Conservation (phyloP, 495 filamentous ascomycete species). For the Bombardia bombarda region DNA sequence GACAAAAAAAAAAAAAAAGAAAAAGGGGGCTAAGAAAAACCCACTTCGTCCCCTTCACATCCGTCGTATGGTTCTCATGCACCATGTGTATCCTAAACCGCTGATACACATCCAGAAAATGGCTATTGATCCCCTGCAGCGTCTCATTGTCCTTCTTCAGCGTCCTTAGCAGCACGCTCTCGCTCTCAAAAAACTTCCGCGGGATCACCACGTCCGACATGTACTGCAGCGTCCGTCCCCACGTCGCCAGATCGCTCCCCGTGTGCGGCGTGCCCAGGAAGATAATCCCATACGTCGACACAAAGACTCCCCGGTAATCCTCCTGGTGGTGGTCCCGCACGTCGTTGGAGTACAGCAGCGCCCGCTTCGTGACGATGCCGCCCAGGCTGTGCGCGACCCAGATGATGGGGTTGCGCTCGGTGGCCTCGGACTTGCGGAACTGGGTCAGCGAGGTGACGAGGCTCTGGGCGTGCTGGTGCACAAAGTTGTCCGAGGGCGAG, state of each 20-base stretch:
- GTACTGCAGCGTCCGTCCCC: slow-evolving; percentile 65
- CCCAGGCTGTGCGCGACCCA: slow-evolving; percentile 82
- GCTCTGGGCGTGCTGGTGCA: slow-evolving; percentile 80
- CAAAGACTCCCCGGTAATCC: slow-evolving; percentile 68
- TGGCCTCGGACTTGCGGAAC: slow-evolving; percentile 47
- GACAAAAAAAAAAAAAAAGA: too few relatives aligned
- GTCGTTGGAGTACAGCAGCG: slow-evolving; percentile 50
- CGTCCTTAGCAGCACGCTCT: slow-evolving; percentile 60
- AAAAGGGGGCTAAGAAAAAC: too few relatives aligned
- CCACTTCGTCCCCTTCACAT: slow-evolving; percentile 51
- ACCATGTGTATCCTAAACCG: slow-evolving; percentile 61
- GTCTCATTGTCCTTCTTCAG: slow-evolving; percentile 73
- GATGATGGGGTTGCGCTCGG: slow-evolving; percentile 62
- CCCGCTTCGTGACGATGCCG: slow-evolving; percentile 71
- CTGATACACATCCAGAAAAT: slow-evolving; percentile 65
- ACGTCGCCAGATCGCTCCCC: slow-evolving; percentile 68
- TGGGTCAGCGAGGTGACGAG: slow-evolving; percentile 52
- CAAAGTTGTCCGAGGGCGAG: slow-evolving; percentile 56
- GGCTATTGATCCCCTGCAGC: slow-evolving; percentile 69
- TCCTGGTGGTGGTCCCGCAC: slow-evolving; percentile 58
- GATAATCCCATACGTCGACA: slow-evolving; percentile 76
- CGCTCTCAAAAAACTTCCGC: slow-evolving; percentile 61
- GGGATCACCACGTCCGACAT: slow-evolving; percentile 66
- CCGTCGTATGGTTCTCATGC: slow-evolving; percentile 62
- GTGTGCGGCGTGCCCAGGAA: slow-evolving; percentile 87